Conservation (phyloP, 176 grass and related monocot genomes). For the Ampelocalamus luodianensis region DNA sequence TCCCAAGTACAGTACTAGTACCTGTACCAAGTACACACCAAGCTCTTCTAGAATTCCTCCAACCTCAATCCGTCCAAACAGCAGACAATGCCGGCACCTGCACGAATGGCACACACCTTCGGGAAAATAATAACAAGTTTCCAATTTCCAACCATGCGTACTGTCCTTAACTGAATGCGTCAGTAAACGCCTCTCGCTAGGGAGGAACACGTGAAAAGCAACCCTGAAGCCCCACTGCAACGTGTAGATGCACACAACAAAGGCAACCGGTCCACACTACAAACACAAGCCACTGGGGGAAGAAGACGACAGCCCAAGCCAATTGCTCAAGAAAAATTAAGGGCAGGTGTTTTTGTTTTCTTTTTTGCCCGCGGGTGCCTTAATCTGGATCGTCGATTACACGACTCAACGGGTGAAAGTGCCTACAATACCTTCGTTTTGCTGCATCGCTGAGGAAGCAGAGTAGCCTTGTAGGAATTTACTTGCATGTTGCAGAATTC, state of each 20-base stretch:
- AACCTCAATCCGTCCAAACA: neutral
- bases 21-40: neutral
- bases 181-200: neutral
- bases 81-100: conserved; percentile 25
- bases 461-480: no score
- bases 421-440: no score
- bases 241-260: neutral
- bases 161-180: no score
- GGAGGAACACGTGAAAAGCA: neutral
- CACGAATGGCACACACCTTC: neutral
- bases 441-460: no score
- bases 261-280: no score
- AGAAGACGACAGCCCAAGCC: neutral
- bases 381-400: no score
- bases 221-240: neutral
- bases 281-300: no score
- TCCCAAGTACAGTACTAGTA: neutral
- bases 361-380: neutral
- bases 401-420: no score
- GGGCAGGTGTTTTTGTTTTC: no score
- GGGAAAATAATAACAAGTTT: neutral
- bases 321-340: neutral
- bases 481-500: no score
- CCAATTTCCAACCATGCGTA: neutral
- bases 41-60: conserved; percentile 27